Percentiles rank a stretch among this genome's conserved stretches.
phyloP scores from a whole-genome alignment of 306 rosid species.

The Vachellia collinsii region DNA sequence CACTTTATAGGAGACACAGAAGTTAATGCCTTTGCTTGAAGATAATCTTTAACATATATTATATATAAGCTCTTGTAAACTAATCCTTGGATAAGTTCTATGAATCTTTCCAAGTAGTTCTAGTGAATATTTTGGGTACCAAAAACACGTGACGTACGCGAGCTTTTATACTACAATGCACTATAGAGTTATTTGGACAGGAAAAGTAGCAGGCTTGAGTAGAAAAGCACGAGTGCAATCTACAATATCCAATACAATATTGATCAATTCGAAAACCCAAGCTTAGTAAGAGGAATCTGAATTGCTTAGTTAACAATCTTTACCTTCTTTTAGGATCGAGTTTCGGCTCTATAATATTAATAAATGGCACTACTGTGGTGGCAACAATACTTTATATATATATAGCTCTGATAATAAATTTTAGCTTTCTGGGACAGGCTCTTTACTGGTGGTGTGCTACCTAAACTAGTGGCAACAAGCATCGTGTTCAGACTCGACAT shows the following conservation, averaged over 20 bases:
- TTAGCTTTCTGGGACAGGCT: constrained; percentile 28
- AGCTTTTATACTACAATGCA: background rate
- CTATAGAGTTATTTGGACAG: background rate
- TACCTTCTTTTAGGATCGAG: background rate
- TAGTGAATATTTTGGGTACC: background rate
- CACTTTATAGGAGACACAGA: background rate
- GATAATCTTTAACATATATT: background rate
- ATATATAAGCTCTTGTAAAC: background rate
- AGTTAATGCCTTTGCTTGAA: background rate
- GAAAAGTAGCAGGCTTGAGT: background rate
- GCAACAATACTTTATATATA: constrained; percentile 31
- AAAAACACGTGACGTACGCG: background rate
- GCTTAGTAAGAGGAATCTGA: background rate
- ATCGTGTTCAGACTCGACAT: constrained; percentile 20
- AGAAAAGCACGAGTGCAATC: background rate
- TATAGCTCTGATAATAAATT: background rate
- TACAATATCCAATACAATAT: background rate
- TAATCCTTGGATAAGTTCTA: background rate
- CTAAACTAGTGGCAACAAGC: constrained; percentile 22
- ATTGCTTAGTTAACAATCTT: background rate
- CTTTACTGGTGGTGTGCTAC: constrained; percentile 20
- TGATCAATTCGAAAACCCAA: background rate
- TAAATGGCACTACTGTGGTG: background rate
- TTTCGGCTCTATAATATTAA: constrained; percentile 18
- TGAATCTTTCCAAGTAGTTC: background rate